These are phyloP conservation scores for Leishmania gerbilli DNA, from an alignment of 208 protist genomes.

Conservation along the genomic window DNA sequence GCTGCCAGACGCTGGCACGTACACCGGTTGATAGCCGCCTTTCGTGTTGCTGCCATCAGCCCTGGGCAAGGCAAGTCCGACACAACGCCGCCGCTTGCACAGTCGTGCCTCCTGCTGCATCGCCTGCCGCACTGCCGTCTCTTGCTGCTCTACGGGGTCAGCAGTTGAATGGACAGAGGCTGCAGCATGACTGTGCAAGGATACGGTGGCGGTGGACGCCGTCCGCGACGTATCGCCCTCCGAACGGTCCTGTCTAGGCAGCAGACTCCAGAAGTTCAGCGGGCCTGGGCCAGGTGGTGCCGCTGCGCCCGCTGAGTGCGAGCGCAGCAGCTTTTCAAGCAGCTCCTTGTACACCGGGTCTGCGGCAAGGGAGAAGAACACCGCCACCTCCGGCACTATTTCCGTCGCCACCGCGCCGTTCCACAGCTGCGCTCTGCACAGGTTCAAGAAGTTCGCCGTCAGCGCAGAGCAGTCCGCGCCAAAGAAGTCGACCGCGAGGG, in stretches of 20 bases:
- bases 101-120: conserved; percentile 21
- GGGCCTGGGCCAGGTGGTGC: not conserved
- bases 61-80: conserved; percentile 6
- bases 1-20: not conserved
- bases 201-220: not conserved
- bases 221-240: conserved; percentile 5
- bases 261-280: conserved; percentile 16
- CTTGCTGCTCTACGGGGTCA: conserved; percentile 20
- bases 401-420: conserved; percentile 66
- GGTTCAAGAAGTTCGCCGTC: conserved; percentile 66
- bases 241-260: conserved; percentile 4
- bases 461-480: conserved; percentile 64
- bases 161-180: not conserved
- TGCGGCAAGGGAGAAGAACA: conserved; percentile 62
- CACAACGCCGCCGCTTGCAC: conserved; percentile 32
- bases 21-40: conserved; percentile 13
- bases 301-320: not conserved
- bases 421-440: conserved; percentile 68
- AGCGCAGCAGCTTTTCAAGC: not conserved
- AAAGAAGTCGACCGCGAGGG: conserved; percentile 65
- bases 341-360: conserved; percentile 18
- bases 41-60: not conserved
- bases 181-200: not conserved
- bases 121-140: conserved; percentile 1
- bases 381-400: conserved; percentile 62